These are phyloP conservation scores for Potentilla sterilis DNA, from an alignment of 306 rosid species.

Conservation along the genomic window DNA sequence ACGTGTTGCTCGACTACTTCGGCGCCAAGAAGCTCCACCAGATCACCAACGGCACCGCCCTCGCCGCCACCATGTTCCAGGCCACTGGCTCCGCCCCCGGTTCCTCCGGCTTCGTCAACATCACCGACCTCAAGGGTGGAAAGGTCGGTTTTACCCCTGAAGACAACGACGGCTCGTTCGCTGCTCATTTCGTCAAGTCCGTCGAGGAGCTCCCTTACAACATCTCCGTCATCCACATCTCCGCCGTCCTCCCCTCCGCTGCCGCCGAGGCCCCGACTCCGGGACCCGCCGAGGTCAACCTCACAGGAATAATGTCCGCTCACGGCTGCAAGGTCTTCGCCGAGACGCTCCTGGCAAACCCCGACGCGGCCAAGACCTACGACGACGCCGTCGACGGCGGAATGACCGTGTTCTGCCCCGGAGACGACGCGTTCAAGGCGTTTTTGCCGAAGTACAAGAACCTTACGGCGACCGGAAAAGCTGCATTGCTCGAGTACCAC, in stretches of 20 bases:
- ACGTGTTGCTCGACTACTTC: constrained; percentile 83
- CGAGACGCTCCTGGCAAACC: constrained; percentile 38
- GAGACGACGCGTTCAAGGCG: constrained; percentile 56
- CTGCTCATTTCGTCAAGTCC: constrained; percentile 62
- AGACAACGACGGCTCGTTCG: constrained; percentile 48
- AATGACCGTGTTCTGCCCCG: constrained; percentile 70
- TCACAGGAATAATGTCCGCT: constrained; percentile 59
- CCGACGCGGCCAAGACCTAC: constrained; percentile 42
- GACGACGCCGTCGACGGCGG: constrained; percentile 56
- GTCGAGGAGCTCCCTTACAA: constrained; percentile 69
- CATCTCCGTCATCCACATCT: constrained; percentile 79
- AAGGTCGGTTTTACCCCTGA: constrained; percentile 74
- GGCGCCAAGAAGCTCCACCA: constrained; percentile 96
- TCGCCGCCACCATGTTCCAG: constrained; percentile 83
- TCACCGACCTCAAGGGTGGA: constrained; percentile 77
- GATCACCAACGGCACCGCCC: constrained; percentile 89
- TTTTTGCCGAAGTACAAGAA: constrained; percentile 72
- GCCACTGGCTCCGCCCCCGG: constrained; percentile 83
- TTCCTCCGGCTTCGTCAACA: constrained; percentile 77
- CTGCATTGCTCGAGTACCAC: constrained; percentile 59
- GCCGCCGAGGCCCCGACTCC: constrained; percentile 76
- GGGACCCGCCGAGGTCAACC: constrained; percentile 52
- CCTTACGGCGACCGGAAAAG: constrained; percentile 51
- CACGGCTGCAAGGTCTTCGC: constrained; percentile 77
- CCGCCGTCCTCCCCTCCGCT: constrained; percentile 53